Percentiles rank a stretch among this genome's conserved stretches.
phyloP scores from a whole-genome alignment of 495 filamentous ascomycete species.

The Aspergillus incahuasiensis region DNA sequence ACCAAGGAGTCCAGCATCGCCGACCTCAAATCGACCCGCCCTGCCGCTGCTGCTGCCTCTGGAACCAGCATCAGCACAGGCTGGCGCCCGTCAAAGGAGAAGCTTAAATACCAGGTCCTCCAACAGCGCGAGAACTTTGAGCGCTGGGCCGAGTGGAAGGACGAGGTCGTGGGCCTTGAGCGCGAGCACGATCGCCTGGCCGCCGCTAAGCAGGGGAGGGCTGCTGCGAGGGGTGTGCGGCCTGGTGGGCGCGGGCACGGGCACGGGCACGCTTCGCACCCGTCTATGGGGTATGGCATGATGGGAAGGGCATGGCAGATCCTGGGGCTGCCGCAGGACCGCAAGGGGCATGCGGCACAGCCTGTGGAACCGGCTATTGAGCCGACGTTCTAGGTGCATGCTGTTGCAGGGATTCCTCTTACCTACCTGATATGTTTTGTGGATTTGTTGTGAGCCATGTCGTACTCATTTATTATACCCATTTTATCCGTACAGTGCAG shows the following conservation, averaged over 20 bases:
- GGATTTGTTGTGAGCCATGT: neutral
- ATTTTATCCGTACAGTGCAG: neutral
- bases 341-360: slow-evolving; percentile 18
- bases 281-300: slow-evolving; percentile 40
- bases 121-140: slow-evolving; percentile 58
- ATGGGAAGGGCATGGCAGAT: slow-evolving; percentile 46
- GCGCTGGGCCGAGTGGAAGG: slow-evolving; percentile 55
- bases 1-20: slow-evolving; percentile 55
- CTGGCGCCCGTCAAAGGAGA: slow-evolving; percentile 58
- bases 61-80: slow-evolving; percentile 51
- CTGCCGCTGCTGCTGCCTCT: no score
- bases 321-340: slow-evolving; percentile 39
- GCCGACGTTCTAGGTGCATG: neutral
- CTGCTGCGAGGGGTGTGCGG: slow-evolving; percentile 25
- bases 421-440: neutral
- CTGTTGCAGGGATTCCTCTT: neutral
- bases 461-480: slow-evolving; percentile 2
- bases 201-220: slow-evolving; percentile 33
- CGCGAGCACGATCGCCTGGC: slow-evolving; percentile 40
- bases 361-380: slow-evolving; percentile 15
- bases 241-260: slow-evolving; percentile 28
- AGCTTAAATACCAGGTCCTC: slow-evolving; percentile 54
- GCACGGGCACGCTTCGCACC: slow-evolving; percentile 30
- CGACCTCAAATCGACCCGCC: slow-evolving; percentile 46
- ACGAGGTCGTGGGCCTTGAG: slow-evolving; percentile 47